These are phyloP conservation scores for Zoysia matrella DNA, from an alignment of 202 grass and related monocot species.

Conservation along the genomic window DNA sequence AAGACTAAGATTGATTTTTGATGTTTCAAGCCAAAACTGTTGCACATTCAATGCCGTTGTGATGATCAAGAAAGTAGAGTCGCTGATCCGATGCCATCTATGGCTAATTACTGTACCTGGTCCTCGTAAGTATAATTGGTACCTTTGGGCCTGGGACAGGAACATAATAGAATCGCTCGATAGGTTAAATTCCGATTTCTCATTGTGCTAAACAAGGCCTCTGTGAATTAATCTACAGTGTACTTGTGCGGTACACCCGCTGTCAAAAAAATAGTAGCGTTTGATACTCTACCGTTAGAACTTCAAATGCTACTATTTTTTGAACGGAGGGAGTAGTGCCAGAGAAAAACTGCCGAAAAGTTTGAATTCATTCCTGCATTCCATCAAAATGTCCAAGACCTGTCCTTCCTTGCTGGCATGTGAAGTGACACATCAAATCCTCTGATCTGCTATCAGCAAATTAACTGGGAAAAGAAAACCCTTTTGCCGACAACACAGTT, in stretches of 20 bases:
- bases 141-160: background rate
- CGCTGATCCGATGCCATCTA: slow-evolving; percentile 27
- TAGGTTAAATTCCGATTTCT: no score
- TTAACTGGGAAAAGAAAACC: background rate
- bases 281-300: no score
- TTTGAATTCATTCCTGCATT: background rate
- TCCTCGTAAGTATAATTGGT: slow-evolving; percentile 25
- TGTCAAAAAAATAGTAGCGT: no score
- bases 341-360: background rate
- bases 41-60: slow-evolving; percentile 14
- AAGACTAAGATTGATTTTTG: slow-evolving; percentile 1
- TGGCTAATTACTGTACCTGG: background rate
- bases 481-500: slow-evolving; percentile 31
- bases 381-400: background rate
- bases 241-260: no score
- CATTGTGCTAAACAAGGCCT: no score
- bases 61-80: slow-evolving; percentile 15
- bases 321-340: no score
- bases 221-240: no score
- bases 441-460: background rate
- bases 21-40: slow-evolving; percentile 9
- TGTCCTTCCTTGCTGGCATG: background rate
- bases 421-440: background rate
- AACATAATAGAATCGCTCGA: no score
- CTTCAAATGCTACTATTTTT: no score